These are phyloP conservation scores for Macrocybe sp. DNA, from an alignment of 1,284 basidiomycete species.

Conservation along the genomic window DNA sequence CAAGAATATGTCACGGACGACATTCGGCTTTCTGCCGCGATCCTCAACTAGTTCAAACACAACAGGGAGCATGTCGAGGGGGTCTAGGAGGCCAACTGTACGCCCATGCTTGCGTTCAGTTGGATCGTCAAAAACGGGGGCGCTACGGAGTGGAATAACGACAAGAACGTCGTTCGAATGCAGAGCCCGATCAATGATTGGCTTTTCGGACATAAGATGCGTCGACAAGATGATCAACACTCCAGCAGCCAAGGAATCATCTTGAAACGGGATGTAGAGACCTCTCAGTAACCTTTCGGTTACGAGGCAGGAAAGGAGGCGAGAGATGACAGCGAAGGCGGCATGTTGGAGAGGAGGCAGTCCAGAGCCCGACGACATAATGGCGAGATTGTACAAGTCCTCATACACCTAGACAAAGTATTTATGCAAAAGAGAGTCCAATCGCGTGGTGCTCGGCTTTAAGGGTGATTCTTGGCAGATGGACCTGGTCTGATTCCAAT, in stretches of 20 bases:
- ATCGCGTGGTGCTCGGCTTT: constrained; percentile 1
- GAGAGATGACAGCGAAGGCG: constrained; percentile 39
- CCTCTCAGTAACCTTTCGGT: constrained; percentile 39
- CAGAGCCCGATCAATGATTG: constrained; percentile 21
- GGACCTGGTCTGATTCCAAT: neutral
- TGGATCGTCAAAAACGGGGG: constrained; percentile 29
- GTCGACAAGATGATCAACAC: constrained; percentile 33
- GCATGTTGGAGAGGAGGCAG: constrained; percentile 31
- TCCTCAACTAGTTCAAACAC: constrained; percentile 28
- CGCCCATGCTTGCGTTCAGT: constrained; percentile 24
- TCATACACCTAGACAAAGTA: neutral
- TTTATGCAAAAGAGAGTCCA: constrained; percentile 13
- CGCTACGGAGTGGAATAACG: constrained; percentile 32
- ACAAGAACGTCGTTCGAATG: constrained; percentile 30
- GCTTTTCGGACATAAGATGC: constrained; percentile 25
- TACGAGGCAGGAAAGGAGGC: constrained; percentile 41
- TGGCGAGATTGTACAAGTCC: constrained; percentile 2
- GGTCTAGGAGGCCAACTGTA: constrained; percentile 37
- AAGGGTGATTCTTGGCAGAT: neutral
- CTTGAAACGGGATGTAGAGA: constrained; percentile 30
- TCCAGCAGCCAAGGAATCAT: constrained; percentile 21
- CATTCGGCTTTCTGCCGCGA: neutral
- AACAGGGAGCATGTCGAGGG: constrained; percentile 42
- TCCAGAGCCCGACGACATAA: constrained; percentile 30
- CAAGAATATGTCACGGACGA: neutral